phyloP scores from a whole-genome alignment of 2,329 filamentous ascomycete species.

The Fusarium mundagurra region DNA sequence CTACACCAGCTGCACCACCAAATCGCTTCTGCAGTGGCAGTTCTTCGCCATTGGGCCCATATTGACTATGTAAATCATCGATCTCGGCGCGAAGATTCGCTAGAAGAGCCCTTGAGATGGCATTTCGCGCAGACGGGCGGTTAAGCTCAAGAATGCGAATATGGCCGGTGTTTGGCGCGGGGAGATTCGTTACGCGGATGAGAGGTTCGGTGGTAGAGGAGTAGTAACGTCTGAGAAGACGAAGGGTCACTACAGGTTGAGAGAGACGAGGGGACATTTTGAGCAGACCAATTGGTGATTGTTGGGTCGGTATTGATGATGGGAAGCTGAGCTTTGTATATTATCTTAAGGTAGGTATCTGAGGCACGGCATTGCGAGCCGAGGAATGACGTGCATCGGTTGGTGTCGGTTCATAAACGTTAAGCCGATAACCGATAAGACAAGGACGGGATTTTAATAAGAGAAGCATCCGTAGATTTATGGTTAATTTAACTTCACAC shows the following conservation, averaged over 20 bases:
- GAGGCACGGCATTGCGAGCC: neutral
- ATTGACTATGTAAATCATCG: slow-evolving; percentile 73
- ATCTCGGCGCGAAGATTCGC: slow-evolving; percentile 76
- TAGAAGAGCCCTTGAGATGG: slow-evolving; percentile 84
- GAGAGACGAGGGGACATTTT: slow-evolving; percentile 49
- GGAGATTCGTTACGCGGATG: slow-evolving; percentile 77
- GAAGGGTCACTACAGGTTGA: slow-evolving; percentile 28
- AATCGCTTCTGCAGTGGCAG: slow-evolving; percentile 52
- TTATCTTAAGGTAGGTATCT: neutral
- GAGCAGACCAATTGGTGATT: neutral
- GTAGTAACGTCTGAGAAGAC: slow-evolving; percentile 48
- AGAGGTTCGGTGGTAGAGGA: slow-evolving; percentile 61
- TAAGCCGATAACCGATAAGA: slow-evolving; percentile 40
- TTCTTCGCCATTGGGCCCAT: slow-evolving; percentile 65
- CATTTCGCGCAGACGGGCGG: slow-evolving; percentile 85
- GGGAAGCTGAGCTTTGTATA: neutral
- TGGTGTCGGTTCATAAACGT: slow-evolving; percentile 30
- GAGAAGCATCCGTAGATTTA: slow-evolving; percentile 3
- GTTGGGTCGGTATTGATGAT: neutral
- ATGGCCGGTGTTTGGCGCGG: slow-evolving; percentile 81
- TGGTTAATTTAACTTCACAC: slow-evolving; percentile 1
- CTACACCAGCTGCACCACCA: slow-evolving; percentile 56
- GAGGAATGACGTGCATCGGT: slow-evolving; percentile 34
- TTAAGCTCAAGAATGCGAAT: slow-evolving; percentile 92
- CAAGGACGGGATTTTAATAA: neutral